Conservation (phyloP, 805 yeast genomes). For the Candida cerambycidarum region DNA sequence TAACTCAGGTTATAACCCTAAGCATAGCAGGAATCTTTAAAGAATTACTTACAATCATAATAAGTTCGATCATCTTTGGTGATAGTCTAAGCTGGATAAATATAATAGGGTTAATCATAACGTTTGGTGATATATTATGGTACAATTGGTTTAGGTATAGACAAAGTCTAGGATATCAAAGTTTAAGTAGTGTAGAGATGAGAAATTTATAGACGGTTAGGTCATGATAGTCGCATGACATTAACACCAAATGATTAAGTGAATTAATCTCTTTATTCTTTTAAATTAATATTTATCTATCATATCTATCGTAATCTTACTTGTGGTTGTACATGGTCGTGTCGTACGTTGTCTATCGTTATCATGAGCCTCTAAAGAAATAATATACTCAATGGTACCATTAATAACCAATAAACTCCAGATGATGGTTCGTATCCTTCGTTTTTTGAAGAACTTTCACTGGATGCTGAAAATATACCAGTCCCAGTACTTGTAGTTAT, state of each 20-base stretch:
- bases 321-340: too few relatives aligned
- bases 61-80: constrained; percentile 67
- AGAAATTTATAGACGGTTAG: constrained; percentile 6
- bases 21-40: constrained; percentile 92
- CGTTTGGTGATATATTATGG: constrained; percentile 77
- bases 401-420: constrained; percentile 1
- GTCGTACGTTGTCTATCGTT: too few relatives aligned
- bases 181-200: not conserved
- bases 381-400: not conserved
- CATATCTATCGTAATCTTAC: not conserved
- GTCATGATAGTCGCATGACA: too few relatives aligned
- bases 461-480: constrained; percentile 10
- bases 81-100: constrained; percentile 71
- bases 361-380: not conserved
- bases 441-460: constrained; percentile 12
- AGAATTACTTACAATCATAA: constrained; percentile 80
- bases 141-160: constrained; percentile 67
- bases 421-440: not conserved
- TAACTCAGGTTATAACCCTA: constrained; percentile 81
- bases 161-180: constrained; percentile 3
- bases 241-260: too few relatives aligned
- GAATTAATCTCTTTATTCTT: too few relatives aligned
- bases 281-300: not conserved
- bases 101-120: constrained; percentile 68
- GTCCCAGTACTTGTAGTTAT: not conserved